These are phyloP conservation scores for Debaryomyces maramus DNA, from an alignment of 805 yeast genomes.

Conservation along the genomic window DNA sequence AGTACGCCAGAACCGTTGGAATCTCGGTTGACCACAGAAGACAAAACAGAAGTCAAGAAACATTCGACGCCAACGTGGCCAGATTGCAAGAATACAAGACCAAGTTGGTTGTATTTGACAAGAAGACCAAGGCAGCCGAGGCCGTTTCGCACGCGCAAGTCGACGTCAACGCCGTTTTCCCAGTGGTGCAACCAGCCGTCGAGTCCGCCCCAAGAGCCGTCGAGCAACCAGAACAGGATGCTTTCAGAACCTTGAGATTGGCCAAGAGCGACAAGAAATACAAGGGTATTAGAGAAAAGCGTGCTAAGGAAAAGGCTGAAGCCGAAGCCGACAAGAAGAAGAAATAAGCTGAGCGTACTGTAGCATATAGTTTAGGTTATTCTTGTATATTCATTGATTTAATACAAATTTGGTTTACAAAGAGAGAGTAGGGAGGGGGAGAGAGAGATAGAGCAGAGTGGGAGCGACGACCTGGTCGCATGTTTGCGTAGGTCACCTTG, in stretches of 20 bases:
- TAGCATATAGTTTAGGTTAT: background rate
- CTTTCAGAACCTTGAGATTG: conserved; percentile 92
- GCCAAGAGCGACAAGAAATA: conserved; percentile 94
- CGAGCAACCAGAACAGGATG: conserved; percentile 64
- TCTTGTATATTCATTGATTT: conserved; percentile 1
- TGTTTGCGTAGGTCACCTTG: too few relatives aligned
- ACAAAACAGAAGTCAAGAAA: conserved; percentile 96
- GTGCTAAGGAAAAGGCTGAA: conserved; percentile 95
- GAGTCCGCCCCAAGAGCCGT: conserved; percentile 89
- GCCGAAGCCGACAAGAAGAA: conserved; percentile 98
- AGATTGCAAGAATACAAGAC: conserved; percentile 96
- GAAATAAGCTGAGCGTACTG: conserved; percentile 56
- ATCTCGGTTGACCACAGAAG: conserved; percentile 99
- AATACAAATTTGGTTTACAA: background rate
- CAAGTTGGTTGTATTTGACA: conserved; percentile 94
- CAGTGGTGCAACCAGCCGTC: conserved; percentile 75
- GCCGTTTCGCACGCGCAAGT: conserved; percentile 65
- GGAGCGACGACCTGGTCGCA: too few relatives aligned
- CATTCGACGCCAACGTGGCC: conserved; percentile 89
- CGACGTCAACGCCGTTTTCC: conserved; percentile 80
- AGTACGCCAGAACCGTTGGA: conserved; percentile 98
- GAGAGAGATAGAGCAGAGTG: too few relatives aligned
- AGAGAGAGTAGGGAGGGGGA: background rate
- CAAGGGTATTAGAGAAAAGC: conserved; percentile 96
- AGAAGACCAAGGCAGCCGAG: conserved; percentile 76